These are phyloP conservation scores for Saccharomyces kudriavzevii DNA, from an alignment of 805 yeast genomes.

Conservation along the genomic window DNA sequence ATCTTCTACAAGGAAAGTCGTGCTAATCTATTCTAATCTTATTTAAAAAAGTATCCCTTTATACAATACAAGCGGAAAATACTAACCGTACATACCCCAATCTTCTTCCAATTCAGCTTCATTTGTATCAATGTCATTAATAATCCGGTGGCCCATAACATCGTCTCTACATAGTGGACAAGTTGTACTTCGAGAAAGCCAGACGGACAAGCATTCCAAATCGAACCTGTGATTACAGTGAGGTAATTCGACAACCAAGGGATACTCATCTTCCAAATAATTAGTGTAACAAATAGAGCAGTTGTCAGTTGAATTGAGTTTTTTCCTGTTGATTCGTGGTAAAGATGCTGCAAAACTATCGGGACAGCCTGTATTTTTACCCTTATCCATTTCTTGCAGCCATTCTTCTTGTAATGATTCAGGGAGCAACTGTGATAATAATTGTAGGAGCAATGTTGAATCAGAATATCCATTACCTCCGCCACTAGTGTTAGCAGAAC, in stretches of 20 bases:
- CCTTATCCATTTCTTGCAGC: constrained; percentile 20
- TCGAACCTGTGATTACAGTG: constrained; percentile 80
- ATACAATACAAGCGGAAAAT: background rate
- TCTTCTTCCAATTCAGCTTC: constrained; percentile 60
- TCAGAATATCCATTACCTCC: constrained; percentile 4
- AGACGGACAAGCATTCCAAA: constrained; percentile 82
- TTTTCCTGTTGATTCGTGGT: constrained; percentile 53
- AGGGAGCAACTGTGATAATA: constrained; percentile 19
- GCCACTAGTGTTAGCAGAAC: constrained; percentile 10
- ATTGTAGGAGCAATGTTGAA: constrained; percentile 7
- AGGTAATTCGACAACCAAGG: constrained; percentile 67
- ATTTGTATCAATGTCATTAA: constrained; percentile 31
- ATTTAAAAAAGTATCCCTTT: background rate
- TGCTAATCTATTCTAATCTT: background rate
- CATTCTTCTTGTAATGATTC: constrained; percentile 22
- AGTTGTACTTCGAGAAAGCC: constrained; percentile 66
- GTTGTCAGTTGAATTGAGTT: constrained; percentile 22
- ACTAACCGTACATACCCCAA: constrained; percentile 72
- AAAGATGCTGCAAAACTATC: constrained; percentile 67
- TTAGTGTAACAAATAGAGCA: constrained; percentile 82
- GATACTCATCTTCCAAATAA: constrained; percentile 65
- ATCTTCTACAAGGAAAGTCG: background rate
- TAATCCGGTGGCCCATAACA: constrained; percentile 42
- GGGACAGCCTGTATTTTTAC: constrained; percentile 45
- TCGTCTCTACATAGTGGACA: constrained; percentile 86